Evolutionary conservation across 331 rosid genomes (phyloP).

Genomic region (Cydonia oblonga): DNA sequence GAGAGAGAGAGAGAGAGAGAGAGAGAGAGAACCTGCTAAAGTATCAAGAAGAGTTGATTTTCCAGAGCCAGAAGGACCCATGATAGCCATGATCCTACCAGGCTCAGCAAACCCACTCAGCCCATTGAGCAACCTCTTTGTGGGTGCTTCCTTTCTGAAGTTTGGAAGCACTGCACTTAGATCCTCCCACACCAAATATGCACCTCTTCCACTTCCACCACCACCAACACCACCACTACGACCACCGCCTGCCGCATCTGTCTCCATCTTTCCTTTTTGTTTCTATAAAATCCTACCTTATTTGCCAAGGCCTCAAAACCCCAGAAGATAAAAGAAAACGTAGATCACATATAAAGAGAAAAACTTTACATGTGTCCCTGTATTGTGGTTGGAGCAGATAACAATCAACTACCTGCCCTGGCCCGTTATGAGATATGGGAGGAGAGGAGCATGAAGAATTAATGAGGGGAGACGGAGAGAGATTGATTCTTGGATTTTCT

Average conservation of each 20-base stretch:
- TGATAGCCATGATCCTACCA: conserved; percentile 76
- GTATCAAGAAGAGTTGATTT: conserved; percentile 93
- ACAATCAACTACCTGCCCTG: conserved; percentile 13
- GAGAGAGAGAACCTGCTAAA: conserved; percentile 48
- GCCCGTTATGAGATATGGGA: too few relatives aligned
- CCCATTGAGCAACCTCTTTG: conserved; percentile 58
- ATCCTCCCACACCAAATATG: conserved; percentile 74
- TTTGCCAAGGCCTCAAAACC: background rate
- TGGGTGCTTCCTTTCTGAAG: conserved; percentile 46
- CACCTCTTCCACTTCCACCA: conserved; percentile 18
- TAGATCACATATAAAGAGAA: background rate
- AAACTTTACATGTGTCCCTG: background rate
- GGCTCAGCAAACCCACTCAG: conserved; percentile 81
- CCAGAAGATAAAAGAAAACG: too few relatives aligned
- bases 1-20: background rate
- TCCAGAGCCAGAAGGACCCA: conserved; percentile 99
- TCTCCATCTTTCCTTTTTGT: conserved; percentile 5
- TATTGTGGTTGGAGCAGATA: conserved; percentile 3
- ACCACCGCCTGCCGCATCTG: background rate
- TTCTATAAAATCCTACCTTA: background rate
- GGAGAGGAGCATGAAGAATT: background rate
- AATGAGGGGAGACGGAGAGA: conserved; percentile 4
- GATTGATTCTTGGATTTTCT: too few relatives aligned
- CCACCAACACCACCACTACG: background rate
- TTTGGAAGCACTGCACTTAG: conserved; percentile 61